A percentile compares a stretch with the other conserved stretches of the same genome.
Evolutionary conservation across 345 rosid species (phyloP).

Genomic region (Populus pruinosa): DNA sequence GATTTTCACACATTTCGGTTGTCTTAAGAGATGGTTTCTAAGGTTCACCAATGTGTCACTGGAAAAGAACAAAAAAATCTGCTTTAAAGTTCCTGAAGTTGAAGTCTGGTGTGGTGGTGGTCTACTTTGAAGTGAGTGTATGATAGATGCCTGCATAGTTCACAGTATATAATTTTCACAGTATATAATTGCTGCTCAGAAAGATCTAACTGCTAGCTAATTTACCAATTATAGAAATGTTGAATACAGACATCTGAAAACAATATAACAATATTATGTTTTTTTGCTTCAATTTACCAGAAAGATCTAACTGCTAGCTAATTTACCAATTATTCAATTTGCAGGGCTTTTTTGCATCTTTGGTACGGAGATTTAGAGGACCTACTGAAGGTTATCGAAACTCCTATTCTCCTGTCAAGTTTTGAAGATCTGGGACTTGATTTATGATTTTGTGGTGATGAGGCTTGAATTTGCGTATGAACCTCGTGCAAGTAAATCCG

Average conservation of each 20-base stretch:
- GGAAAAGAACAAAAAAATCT: not conserved
- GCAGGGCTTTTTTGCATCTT: conserved; percentile 59
- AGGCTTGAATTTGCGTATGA: not conserved
- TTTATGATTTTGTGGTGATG: not conserved
- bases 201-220: not conserved
- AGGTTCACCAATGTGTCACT: too few relatives aligned
- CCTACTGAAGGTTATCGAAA: conserved; percentile 50
- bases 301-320: too few relatives aligned
- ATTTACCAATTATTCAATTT: too few relatives aligned
- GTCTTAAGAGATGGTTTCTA: too few relatives aligned
- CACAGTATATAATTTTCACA: not conserved
- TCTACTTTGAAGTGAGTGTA: not conserved
- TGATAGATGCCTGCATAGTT: not conserved
- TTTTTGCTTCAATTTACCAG: conserved; percentile 1
- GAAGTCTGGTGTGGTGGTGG: not conserved
- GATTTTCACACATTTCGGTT: too few relatives aligned
- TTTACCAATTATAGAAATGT: not conserved
- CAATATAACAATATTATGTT: not conserved
- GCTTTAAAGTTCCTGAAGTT: not conserved
- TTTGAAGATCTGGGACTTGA: conserved; percentile 29
- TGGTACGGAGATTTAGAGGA: conserved; percentile 55
- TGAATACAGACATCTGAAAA: not conserved
- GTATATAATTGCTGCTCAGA: not conserved
- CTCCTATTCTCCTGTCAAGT: conserved; percentile 69
- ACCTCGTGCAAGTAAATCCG: not conserved